Evolutionary conservation across 371 early-diverging fungal genomes (phyloP).

Genomic region (Paraphysoderma sedebokerense): DNA sequence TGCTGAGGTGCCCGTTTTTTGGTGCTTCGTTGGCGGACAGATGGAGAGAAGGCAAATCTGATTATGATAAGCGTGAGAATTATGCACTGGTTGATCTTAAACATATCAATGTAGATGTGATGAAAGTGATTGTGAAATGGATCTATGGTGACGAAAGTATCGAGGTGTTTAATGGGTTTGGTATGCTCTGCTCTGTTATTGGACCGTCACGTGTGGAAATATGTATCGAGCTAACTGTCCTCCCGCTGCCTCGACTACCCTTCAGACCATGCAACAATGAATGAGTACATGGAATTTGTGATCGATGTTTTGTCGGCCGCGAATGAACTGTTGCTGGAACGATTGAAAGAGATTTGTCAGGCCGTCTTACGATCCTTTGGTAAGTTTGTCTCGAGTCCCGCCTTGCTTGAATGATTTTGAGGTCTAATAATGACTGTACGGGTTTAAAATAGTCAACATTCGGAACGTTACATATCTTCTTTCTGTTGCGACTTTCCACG

Average conservation of each 20-base stretch:
- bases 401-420: not conserved
- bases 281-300: slow-evolving; percentile 29
- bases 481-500: slow-evolving; percentile 33
- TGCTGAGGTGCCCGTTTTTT: slow-evolving; percentile 47
- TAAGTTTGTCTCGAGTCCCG: not conserved
- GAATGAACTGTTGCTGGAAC: slow-evolving; percentile 38
- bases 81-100: slow-evolving; percentile 21
- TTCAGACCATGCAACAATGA: slow-evolving; percentile 17
- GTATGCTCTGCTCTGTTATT: no score
- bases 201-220: not conserved
- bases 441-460: slow-evolving; percentile 16
- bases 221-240: not conserved
- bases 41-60: slow-evolving; percentile 28
- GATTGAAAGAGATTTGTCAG: slow-evolving; percentile 34
- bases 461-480: slow-evolving; percentile 28
- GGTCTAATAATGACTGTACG: no score
- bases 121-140: slow-evolving; percentile 25
- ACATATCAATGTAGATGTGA: slow-evolving; percentile 24
- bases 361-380: slow-evolving; percentile 21
- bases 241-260: not conserved
- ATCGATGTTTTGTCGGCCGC: slow-evolving; percentile 36
- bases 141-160: slow-evolving; percentile 30
- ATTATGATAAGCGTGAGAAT: not conserved
- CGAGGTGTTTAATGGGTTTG: slow-evolving; percentile 17
- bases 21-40: slow-evolving; percentile 27